Base-by-base conservation (phyloP, 306 rosid genomes). In the Rosa multiflora region DNA sequence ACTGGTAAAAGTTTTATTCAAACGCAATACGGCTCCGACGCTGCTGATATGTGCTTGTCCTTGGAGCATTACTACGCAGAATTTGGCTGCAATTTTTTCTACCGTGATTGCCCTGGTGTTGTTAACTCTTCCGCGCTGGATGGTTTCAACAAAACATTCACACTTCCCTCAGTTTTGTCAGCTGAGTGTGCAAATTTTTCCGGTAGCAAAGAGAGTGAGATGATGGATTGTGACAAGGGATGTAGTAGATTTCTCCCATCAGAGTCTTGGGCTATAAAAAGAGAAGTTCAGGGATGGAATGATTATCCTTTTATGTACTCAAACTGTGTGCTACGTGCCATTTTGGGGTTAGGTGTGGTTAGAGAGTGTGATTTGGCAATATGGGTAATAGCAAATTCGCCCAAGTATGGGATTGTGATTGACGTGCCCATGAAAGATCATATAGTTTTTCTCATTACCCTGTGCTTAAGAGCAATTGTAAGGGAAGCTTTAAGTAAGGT, bases 321-420 rank as follows among this genome's bases (percentile, higher is more conserved):
- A 0, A 46, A 32, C 6, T n/a, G 47, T 61, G 85, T 90, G 74
- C 86, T 82, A 43, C 70, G 51, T 44, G 91, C 91, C 3, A 35
- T 92, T 35, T 70, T 64, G 61, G 82, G 86, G 53, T 43, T 87
- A 40, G 76, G 70, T 58, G 46, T 61, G 61, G 67, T 80, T 20
- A 77, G 78, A 70, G 87, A 81, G 61, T 15, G 23, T 71, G 84
- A 79, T 61, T 46, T 94, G 21, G 68, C 20, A 37, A 44, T 47
- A 37, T 91, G 97, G 98, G 79, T 95, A 8, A 40, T 91, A n/a
- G 64, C 81, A 2, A 93, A 85, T 83, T 93, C 99, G 11, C 96
- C 97, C 61, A 82, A 83, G 70, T 87, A 83, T 63, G 98, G 98
- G 14, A 58, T 88, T 43, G 85, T 90, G 21, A 80, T 95, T 55